Conservation (phyloP, 495 filamentous ascomycete species). For the Podospora fimiseda region DNA sequence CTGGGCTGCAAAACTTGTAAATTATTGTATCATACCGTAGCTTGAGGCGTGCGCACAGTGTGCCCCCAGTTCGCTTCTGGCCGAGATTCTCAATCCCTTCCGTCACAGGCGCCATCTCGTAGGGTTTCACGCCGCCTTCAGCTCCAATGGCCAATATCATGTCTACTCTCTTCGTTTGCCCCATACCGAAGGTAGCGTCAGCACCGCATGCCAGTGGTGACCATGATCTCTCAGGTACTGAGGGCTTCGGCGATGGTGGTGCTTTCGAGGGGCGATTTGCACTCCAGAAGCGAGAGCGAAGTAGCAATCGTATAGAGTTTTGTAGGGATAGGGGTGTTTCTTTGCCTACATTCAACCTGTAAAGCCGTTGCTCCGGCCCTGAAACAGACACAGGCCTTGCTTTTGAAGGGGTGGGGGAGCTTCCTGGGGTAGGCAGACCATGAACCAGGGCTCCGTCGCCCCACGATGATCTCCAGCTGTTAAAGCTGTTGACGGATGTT, state of each 20-base stretch:
- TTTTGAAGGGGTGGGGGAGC: conserved; percentile 14
- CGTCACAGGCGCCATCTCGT: conserved; percentile 28
- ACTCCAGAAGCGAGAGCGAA: conserved; percentile 21
- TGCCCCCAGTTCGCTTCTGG: conserved; percentile 25
- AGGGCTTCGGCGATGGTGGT: neutral
- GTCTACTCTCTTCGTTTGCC: conserved; percentile 27
- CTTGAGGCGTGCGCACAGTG: conserved; percentile 36
- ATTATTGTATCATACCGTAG: conserved; percentile 39
- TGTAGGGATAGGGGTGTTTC: conserved; percentile 38
- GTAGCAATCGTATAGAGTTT: conserved; percentile 32
- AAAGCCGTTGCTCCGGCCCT: conserved; percentile 20
- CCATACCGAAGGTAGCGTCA: conserved; percentile 8
- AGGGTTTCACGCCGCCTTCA: conserved; percentile 32
- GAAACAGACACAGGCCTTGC: conserved; percentile 10
- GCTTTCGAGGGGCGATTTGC: conserved; percentile 11
- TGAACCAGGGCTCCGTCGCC: conserved; percentile 1
- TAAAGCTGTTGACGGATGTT: conserved; percentile 8
- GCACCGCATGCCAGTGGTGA: conserved; percentile 27
- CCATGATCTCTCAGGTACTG: conserved; percentile 22
- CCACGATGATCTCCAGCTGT: neutral
- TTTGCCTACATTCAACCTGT: conserved; percentile 27
- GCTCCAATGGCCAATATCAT: conserved; percentile 41
- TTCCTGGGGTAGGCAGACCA: conserved; percentile 12
- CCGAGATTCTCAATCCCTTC: conserved; percentile 39
- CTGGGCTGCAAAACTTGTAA: no score